Conservation (phyloP, 768 basidiomycete genomes). For the Mycena chlorophos region DNA sequence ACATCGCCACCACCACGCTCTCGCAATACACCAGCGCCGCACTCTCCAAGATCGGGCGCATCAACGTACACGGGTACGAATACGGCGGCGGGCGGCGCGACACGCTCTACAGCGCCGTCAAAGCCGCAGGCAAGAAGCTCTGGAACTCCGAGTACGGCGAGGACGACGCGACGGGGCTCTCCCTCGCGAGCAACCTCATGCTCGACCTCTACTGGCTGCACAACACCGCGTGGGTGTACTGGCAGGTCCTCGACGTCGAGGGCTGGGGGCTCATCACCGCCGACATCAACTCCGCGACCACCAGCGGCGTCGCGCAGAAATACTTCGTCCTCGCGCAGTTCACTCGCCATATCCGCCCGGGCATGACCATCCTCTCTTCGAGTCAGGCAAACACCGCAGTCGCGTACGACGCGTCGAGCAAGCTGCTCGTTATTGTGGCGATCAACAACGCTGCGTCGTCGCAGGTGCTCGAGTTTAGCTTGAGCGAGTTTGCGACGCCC, state of each 20-base stretch:
- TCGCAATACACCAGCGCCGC: conserved; percentile 6
- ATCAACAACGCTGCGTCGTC: conserved; percentile 12
- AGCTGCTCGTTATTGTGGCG: conserved; percentile 21
- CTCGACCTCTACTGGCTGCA: conserved; percentile 23
- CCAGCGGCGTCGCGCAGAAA: conserved; percentile 16
- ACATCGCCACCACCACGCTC: conserved; percentile 15
- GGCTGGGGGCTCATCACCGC: conserved; percentile 22
- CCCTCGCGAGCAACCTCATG: conserved; percentile 20
- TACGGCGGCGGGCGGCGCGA: conserved; percentile 18
- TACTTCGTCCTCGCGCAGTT: conserved; percentile 23
- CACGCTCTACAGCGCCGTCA: conserved; percentile 9
- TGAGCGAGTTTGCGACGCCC: conserved; percentile 14
- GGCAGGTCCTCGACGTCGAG: conserved; percentile 18
- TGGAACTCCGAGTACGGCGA: conserved; percentile 25
- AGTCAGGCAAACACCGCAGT: conserved; percentile 10
- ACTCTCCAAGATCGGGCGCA: conserved; percentile 7
- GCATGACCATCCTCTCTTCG: conserved; percentile 17
- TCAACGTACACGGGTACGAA: conserved; percentile 25
- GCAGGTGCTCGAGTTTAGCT: conserved; percentile 15
- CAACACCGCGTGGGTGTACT: conserved; percentile 23
- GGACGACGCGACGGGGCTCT: conserved; percentile 17
- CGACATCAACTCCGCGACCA: conserved; percentile 17
- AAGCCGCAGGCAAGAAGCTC: conserved; percentile 12
- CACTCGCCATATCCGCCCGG: conserved; percentile 21
- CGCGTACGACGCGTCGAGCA: conserved; percentile 14